Percentiles rank a stretch among this genome's conserved stretches.
phyloP scores from a whole-genome alignment of 257 asterid genomes.

The Solanum tarijense region DNA sequence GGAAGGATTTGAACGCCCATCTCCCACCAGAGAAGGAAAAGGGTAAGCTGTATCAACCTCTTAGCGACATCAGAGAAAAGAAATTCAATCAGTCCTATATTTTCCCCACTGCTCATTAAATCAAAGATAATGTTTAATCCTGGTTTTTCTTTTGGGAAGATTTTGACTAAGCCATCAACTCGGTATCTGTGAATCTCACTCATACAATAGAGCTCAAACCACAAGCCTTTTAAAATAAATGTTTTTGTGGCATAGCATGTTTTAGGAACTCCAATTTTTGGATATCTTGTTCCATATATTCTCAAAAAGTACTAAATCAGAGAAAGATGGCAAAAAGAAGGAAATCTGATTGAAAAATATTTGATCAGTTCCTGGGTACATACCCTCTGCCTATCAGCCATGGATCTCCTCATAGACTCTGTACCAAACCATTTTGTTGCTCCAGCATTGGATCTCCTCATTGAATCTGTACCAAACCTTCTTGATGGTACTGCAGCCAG shows the following conservation, averaged over 20 bases:
- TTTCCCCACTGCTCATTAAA: not conserved
- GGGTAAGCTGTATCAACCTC: not conserved
- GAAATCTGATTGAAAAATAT: not conserved
- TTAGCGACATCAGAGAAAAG: not conserved
- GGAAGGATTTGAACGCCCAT: not conserved
- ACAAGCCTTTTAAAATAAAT: not conserved
- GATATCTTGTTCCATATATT: not conserved
- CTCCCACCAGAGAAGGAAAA: not conserved
- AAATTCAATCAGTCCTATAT: not conserved
- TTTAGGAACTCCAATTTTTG: not conserved
- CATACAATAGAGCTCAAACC: not conserved
- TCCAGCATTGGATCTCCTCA: slow-evolving; percentile 50
- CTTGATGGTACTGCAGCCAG: slow-evolving; percentile 27
- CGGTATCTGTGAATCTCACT: not conserved
- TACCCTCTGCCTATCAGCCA: slow-evolving; percentile 67
- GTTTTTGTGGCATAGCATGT: not conserved
- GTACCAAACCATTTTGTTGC: slow-evolving; percentile 41
- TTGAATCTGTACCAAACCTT: slow-evolving; percentile 40
- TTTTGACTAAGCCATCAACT: not conserved
- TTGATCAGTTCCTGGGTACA: slow-evolving; percentile 3
- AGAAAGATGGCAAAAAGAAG: not conserved
- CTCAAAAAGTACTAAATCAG: not conserved
- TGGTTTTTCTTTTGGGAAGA: not conserved
- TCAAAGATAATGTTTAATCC: not conserved
- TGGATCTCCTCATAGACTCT: slow-evolving; percentile 54